phyloP scores from a whole-genome alignment of 352 stramenopile species.

The Phytophthora aleatoria region DNA sequence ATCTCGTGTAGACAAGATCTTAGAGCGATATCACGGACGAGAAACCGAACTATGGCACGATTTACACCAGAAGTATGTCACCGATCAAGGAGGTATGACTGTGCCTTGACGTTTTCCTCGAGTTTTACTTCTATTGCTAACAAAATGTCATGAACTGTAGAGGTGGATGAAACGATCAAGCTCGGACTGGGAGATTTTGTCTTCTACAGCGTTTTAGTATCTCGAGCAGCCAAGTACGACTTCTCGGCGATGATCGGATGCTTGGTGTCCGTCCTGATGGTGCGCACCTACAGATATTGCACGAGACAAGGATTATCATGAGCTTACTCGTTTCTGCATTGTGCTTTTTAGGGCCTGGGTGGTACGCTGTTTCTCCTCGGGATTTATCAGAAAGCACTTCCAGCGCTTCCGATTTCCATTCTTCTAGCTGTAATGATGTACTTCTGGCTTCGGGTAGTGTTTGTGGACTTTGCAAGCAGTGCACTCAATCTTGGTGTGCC shows the following conservation, averaged over 20 bases:
- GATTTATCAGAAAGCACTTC: slow-evolving; percentile 95
- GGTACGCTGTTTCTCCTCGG: slow-evolving; percentile 96
- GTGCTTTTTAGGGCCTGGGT: slow-evolving; percentile 76
- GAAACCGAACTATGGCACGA: slow-evolving; percentile 82
- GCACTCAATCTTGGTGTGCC: slow-evolving; percentile 45
- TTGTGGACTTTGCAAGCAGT: slow-evolving; percentile 65
- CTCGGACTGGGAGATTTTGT: slow-evolving; percentile 99
- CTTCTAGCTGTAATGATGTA: slow-evolving; percentile 76
- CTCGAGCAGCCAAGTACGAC: slow-evolving; percentile 95
- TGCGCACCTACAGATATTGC: slow-evolving; percentile 27
- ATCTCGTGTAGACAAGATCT: slow-evolving; percentile 68
- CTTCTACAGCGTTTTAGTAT: slow-evolving; percentile 98
- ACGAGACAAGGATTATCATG: not conserved
- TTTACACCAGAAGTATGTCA: slow-evolving; percentile 76
- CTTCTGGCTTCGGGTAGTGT: slow-evolving; percentile 80
- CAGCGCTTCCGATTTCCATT: slow-evolving; percentile 96
- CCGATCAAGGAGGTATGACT: slow-evolving; percentile 51
- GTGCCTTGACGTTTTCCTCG: not conserved
- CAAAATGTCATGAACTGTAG: slow-evolving; percentile 20
- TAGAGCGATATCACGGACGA: slow-evolving; percentile 74
- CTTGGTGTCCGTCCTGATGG: slow-evolving; percentile 94
- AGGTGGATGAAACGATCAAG: slow-evolving; percentile 90
- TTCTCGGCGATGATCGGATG: slow-evolving; percentile 96
- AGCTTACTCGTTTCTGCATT: slow-evolving; percentile 17
- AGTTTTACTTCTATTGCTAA: slow-evolving; percentile 10